Evolutionary conservation across 2,329 filamentous ascomycete species (phyloP), one percentile per base, ranked within the genome.

Genomic region (Trichothecium sympodiale): DNA sequence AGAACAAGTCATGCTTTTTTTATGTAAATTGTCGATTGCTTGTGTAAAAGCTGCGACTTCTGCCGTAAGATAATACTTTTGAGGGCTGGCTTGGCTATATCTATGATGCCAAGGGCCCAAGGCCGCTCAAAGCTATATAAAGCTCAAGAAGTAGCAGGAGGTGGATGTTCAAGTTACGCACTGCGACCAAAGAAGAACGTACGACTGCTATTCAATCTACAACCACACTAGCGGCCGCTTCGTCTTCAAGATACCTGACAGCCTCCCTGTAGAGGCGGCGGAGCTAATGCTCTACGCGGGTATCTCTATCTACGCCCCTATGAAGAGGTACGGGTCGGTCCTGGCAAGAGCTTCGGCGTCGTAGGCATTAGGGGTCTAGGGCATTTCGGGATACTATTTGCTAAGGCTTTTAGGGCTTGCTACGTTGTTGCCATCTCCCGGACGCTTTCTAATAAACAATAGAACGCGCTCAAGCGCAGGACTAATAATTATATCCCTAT

Each of bases 241-340:
- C 39, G 61, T 61, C 15, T 44, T 69, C 43, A 63, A 61, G 46
- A 64, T 69, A 33, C 64, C 64, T 13, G 56, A 62, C 10, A 54
- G 52, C 3, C 39, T 69, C 5, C 44, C 52, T 3, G 56, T 55
- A 3, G 63, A 60, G 35, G 43, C 57, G 35, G 61, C 63, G 8
- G 65, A 80, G 14, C 79, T 80, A 4, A 75, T 85, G 70, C 62
- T 85, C 29, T 85, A 80, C 48, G 81, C 69, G 15, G 80, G 81
- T 12, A 67, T 84, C 25, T 86, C 81, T 0, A 63, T 79, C 6
- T 86, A 67, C 51, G 64, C 67, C 9, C 80, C 81, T 1, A 55
- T 86, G 34, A 63, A 63, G 46, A 65, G 74, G 35, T 71, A 80
- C 43, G 74, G 74, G 72, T 67, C 33, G 81, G 80, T 0, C 77